Base-by-base conservation (phyloP, 805 yeast genomes). In the Grigorovia yakushimaensis region DNA sequence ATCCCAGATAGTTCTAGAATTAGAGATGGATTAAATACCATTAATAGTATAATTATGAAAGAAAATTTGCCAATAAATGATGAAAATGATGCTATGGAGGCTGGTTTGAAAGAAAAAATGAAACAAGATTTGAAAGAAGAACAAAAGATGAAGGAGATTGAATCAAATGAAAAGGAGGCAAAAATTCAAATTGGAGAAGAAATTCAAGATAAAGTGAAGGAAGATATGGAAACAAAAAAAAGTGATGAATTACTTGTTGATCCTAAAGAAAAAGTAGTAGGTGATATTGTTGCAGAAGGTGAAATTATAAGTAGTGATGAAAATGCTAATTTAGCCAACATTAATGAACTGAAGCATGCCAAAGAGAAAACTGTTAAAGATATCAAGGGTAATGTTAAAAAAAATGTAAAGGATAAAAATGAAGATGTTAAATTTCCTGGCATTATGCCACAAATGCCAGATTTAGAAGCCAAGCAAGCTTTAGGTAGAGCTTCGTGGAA, bases 391-490 rank as follows among this genome's bases (percentile, higher is more conserved):
- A 30, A 17, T n/a, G 20, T 10, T 17, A 22, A 27, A 19, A 37
- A 36, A 24, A 21, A 37, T 35, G 33, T 39, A 17, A 30, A n/a
- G 17, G 27, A 23, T 6, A 9, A 35, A 37, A 39, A 30, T 15
- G 38, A 46, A 23, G 50, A 51, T 10, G 11, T 38, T 36, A 46
- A 46, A 39, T 36, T 39, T 10, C 38, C 36, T 5, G 13, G 88
- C 2, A 88, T 88, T 59, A 93, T 93, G 98, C 95, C 95, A 6
- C 78, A 86, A 55, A 88, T 93, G 95, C 84, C 84, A 15, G 91
- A 91, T 64, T 88, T 81, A 54, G 59, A 60, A 24, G 62, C 64
- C 9, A 69, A 70, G 53, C 93, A 94, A 1, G 93, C 85, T 57
- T 74, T 91, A 6, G 98, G 98, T 1, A 76, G 85, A 49, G 84